Evolutionary conservation across 495 filamentous ascomycete species (phyloP), one percentile per base, ranked within the genome.

Genomic region (Podospora sp.): DNA sequence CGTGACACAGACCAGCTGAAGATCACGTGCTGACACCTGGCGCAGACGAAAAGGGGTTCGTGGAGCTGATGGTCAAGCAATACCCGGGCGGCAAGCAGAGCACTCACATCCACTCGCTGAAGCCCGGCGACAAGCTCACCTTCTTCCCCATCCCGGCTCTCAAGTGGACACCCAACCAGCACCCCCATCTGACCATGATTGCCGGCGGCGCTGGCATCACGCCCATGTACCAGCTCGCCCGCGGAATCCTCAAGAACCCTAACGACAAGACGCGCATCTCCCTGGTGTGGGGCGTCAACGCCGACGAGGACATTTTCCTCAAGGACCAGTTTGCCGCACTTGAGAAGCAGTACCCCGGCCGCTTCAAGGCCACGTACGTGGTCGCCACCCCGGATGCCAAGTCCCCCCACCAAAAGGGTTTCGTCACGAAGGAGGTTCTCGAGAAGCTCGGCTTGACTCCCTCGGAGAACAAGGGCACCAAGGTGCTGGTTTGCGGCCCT

Each of bases 401-500:
- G 20, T 84, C 79, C 58, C 66, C 71, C 21, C 74, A 83, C 49
- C 73, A 74, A 6, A 87, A 84, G 72, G 89, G 89, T 0, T 83
- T 83, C 69, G 79, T 92, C 1, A 84, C 81, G 0, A 82, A 81
- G 69, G 79, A 87, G 63, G 67, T 91, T 22, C 69, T 91, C 67
- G 76, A 82, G 68, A 78, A 81, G 53, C 79, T 85, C 1, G 76
- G 84, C 18, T 65, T 76, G 46, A 73, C 72, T 35, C 75, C 79
- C 0, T 65, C 72, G 68, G 62, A 68, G 69, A 75, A 74, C 52
- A 60, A 57, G 51, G 80, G 83, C 65, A 78, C 77, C 3, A 89
- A 89, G 72, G 83, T 91, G 8, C 88, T 91, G 69, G 81, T 91
- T 5, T 91, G 88, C 68, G 89, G 89, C 1, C 87, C 87, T 22